Base-by-base conservation (phyloP, 148 eudicot species). In the Vaccinium myrtillus region DNA sequence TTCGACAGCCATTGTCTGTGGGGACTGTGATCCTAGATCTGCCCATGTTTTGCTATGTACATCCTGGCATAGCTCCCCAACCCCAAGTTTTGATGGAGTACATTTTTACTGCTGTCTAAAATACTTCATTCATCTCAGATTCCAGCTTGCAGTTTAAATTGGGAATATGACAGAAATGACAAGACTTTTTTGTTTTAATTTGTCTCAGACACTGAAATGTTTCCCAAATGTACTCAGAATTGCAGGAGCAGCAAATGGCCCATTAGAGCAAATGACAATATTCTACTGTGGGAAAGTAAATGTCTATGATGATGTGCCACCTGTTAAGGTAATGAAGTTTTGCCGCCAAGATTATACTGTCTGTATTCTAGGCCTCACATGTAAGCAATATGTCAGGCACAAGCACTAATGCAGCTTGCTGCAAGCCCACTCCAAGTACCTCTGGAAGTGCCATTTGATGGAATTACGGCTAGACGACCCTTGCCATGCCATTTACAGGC, bases 281-380 rank as follows among this genome's bases (percentile, higher is more conserved):
- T 95, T 94, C 85, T 95, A 95, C 81, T 85, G 98, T 82, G 98
- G 99, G 85, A 90, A 93, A 87, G 93, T 97, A 87, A 95, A 94
- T 89, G 98, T 97, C 78, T 95, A 95, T 82, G 96, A 97, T 81
- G 95, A 89, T 78, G 87, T 97, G 80, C 96, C 98, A 50, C 86
- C 89, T 85, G 96, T 93, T 70, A 93, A 94, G 99, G 99, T 97
- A 91, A 73, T 46, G 77, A 59, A 76, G 55, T 30, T 71, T 49
- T 73, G 73, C 51, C 82, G 25, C 78, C 21, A 30, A 12, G 70
- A 79, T 80, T 80, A 25, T 27, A 67, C 25, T 59, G 55, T 18
- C 74, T 48, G 53, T 82, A 61, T 56, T 75, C 65, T 49, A 39
- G 84, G 84, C 76, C 83, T 85, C 87, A 90, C 2, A 87, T 87